Evolutionary conservation across 2,329 filamentous ascomycete genomes (phyloP).

Genomic region (Fusarium domesticum): DNA sequence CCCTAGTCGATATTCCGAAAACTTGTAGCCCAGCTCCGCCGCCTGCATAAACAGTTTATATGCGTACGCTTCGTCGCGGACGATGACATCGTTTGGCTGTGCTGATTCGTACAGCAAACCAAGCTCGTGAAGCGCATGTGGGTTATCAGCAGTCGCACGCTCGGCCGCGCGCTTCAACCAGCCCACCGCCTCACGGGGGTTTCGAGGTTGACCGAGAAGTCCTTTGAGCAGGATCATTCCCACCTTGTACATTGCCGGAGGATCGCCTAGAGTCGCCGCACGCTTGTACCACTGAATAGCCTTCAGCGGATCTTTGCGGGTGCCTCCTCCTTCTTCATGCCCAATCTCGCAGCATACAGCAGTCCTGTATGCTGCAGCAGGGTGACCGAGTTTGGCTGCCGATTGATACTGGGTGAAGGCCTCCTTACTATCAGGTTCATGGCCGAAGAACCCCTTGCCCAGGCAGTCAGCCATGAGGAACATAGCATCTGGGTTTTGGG

Average conservation of each 20-base stretch:
- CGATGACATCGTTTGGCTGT: slow-evolving; percentile 65
- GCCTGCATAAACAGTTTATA: slow-evolving; percentile 80
- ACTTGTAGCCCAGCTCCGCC: slow-evolving; percentile 88
- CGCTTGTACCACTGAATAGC: slow-evolving; percentile 98
- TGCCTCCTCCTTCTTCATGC: slow-evolving; percentile 89
- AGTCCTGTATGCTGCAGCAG: slow-evolving; percentile 85
- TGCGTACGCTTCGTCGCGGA: slow-evolving; percentile 79
- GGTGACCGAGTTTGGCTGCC: slow-evolving; percentile 84
- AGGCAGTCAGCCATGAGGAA: slow-evolving; percentile 91
- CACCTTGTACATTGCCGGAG: slow-evolving; percentile 96
- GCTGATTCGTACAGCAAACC: slow-evolving; percentile 64
- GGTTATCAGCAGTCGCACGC: slow-evolving; percentile 82
- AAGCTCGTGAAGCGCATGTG: slow-evolving; percentile 91
- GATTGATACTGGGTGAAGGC: slow-evolving; percentile 92
- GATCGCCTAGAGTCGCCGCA: slow-evolving; percentile 84
- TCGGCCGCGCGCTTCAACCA: slow-evolving; percentile 95
- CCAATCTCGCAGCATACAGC: slow-evolving; percentile 98
- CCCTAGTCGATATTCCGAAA: slow-evolving; percentile 86
- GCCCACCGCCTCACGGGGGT: slow-evolving; percentile 78
- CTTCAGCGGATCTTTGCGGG: slow-evolving; percentile 84
- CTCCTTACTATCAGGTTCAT: slow-evolving; percentile 82
- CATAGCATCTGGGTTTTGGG: slow-evolving; percentile 79
- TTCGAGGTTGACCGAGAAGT: slow-evolving; percentile 79
- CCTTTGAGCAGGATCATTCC: slow-evolving; percentile 95
- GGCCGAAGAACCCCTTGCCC: slow-evolving; percentile 74